These are phyloP conservation scores for Fusarium nelsonii DNA, from an alignment of 2,329 filamentous ascomycete species.

Conservation along the genomic window DNA sequence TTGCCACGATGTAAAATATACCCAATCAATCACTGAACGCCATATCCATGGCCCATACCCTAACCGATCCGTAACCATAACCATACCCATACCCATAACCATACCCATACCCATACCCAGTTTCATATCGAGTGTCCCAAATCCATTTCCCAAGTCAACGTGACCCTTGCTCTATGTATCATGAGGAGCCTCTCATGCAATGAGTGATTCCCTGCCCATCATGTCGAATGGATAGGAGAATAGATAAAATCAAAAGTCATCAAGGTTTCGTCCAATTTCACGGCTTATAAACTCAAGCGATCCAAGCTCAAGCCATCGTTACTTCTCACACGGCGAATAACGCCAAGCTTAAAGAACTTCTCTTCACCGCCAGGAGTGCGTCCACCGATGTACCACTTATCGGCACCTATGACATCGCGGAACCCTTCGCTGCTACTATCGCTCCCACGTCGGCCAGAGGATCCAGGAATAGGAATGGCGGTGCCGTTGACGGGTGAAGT, in stretches of 20 bases:
- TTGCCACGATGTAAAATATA: slow-evolving; percentile 18
- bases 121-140: slow-evolving; percentile 26
- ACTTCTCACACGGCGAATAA: slow-evolving; percentile 78
- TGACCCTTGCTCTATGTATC: slow-evolving; percentile 29
- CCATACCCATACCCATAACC: slow-evolving; percentile 7
- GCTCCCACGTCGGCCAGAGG: slow-evolving; percentile 71
- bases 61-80: background rate
- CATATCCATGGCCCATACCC: slow-evolving; percentile 23
- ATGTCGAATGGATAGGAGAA: background rate
- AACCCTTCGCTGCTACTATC: slow-evolving; percentile 83
- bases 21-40: slow-evolving; percentile 36
- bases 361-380: slow-evolving; percentile 82
- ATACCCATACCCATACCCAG: slow-evolving; percentile 21
- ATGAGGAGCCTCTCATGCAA: slow-evolving; percentile 19
- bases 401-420: slow-evolving; percentile 75
- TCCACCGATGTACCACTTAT: slow-evolving; percentile 87
- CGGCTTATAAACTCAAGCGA: slow-evolving; percentile 76
- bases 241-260: background rate
- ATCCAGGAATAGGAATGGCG: slow-evolving; percentile 58
- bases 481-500: slow-evolving; percentile 38
- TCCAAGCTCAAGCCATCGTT: slow-evolving; percentile 81
- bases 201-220: slow-evolving; percentile 1
- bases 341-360: slow-evolving; percentile 83
- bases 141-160: slow-evolving; percentile 11
- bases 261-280: background rate